phyloP scores from a whole-genome alignment of 192 early-diverging fungal species.

The Linderina pennispora region DNA sequence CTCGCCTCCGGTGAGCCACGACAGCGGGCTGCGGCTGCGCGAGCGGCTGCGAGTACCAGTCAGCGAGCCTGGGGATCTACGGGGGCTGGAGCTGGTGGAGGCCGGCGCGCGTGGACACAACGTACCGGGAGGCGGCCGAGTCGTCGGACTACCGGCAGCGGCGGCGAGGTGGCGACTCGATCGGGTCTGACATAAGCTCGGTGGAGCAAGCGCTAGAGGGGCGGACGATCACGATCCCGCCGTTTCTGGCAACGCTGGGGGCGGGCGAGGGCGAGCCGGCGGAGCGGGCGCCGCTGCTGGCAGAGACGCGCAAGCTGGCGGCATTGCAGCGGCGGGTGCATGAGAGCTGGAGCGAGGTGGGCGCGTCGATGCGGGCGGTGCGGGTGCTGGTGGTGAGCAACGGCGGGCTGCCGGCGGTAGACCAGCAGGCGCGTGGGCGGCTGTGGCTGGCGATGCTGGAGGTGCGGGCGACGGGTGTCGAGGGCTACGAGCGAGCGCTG shows the following conservation, averaged over 20 bases:
- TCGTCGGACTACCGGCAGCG: constrained; percentile 30
- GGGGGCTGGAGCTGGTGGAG: constrained; percentile 41
- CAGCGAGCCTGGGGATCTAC: constrained; percentile 31
- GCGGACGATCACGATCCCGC: background rate
- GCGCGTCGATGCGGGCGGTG: constrained; percentile 33
- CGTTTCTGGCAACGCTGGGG: background rate
- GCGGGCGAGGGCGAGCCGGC: background rate
- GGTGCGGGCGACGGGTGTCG: constrained; percentile 21
- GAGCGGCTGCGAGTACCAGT: constrained; percentile 19
- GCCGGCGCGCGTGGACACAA: constrained; percentile 36
- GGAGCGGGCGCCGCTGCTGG: background rate
- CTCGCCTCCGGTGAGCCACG: background rate
- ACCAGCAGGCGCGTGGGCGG: constrained; percentile 4
- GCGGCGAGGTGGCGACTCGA: constrained; percentile 20
- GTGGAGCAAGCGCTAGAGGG: constrained; percentile 6
- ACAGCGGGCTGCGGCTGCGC: constrained; percentile 12
- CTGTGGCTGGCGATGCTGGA: constrained; percentile 46
- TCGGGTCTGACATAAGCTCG: constrained; percentile 20
- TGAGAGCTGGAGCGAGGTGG: constrained; percentile 38
- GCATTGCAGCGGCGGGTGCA: constrained; percentile 32
- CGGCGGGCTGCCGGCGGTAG: constrained; percentile 30
- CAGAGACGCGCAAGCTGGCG: constrained; percentile 28
- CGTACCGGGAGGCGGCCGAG: constrained; percentile 29
- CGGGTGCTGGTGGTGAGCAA: constrained; percentile 18
- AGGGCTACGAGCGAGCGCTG: constrained; percentile 69